Percentiles rank a stretch among this genome's conserved stretches.
Conservation (phyloP, 768 basidiomycete species). For the Trametes cingulata region DNA sequence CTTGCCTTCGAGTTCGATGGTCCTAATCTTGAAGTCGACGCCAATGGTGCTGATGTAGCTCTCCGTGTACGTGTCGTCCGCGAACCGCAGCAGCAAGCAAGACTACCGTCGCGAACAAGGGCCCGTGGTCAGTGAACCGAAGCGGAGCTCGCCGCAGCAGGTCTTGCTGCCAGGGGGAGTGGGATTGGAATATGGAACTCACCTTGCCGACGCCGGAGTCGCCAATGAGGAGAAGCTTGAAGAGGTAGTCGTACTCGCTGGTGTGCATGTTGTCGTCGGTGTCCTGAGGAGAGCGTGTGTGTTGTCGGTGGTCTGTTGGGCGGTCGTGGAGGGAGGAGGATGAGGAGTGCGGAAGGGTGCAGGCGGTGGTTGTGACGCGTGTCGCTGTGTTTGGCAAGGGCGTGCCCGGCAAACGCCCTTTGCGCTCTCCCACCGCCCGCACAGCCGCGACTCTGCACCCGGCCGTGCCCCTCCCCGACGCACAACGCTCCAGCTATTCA, state of each 20-base stretch:
- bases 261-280: conserved; percentile 66
- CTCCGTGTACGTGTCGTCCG: conserved; percentile 97
- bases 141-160: conserved; percentile 7
- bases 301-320: conserved; percentile 6
- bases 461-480: neutral
- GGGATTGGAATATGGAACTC: conserved; percentile 7
- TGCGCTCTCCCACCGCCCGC: conserved; percentile 26
- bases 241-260: conserved; percentile 94
- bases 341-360: conserved; percentile 21
- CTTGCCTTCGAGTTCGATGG: conserved; percentile 98
- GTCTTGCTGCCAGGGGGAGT: neutral
- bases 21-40: conserved; percentile 98
- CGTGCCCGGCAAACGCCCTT: conserved; percentile 27
- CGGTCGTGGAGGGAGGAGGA: conserved; percentile 24
- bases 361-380: conserved; percentile 32
- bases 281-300: conserved; percentile 12
- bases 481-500: neutral
- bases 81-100: conserved; percentile 87
- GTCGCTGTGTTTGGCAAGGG: conserved; percentile 27
- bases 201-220: conserved; percentile 97
- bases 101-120: conserved; percentile 54
- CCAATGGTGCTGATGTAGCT: conserved; percentile 98
- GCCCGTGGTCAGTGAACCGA: neutral
- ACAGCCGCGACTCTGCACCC: conserved; percentile 23
- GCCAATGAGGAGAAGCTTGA: conserved; percentile 93